Conservation (phyloP, 805 yeast species). For the Metschnikowia baotianmanensis region DNA sequence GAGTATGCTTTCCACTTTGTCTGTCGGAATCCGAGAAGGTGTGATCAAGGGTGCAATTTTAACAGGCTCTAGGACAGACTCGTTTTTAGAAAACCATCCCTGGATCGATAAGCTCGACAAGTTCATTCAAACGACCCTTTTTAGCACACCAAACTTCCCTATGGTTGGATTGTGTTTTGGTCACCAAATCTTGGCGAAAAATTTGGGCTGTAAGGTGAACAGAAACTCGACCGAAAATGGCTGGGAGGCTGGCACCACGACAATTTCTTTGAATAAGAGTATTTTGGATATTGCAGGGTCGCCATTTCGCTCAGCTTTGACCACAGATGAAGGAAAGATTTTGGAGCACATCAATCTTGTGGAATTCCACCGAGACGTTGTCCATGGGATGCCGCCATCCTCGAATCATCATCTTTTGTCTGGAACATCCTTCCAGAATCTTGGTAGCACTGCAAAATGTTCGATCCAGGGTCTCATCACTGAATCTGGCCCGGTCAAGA, state of each 20-base stretch:
- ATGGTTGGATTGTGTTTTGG: constrained; percentile 81
- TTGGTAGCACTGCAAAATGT: constrained; percentile 59
- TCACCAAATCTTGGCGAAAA: constrained; percentile 73
- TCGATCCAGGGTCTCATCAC: constrained; percentile 62
- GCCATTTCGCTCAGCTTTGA: constrained; percentile 28
- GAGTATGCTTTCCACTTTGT: constrained; percentile 19
- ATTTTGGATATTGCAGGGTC: constrained; percentile 26
- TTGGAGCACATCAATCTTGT: constrained; percentile 41
- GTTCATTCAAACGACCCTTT: constrained; percentile 27
- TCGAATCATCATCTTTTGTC: constrained; percentile 17
- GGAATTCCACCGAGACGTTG: constrained; percentile 41
- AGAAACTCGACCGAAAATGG: constrained; percentile 52
- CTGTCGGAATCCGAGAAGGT: constrained; percentile 25
- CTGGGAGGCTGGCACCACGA: constrained; percentile 69
- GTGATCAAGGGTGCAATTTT: constrained; percentile 42
- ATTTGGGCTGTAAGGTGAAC: constrained; percentile 59
- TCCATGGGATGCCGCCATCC: constrained; percentile 38
- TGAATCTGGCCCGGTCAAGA: constrained; percentile 39
- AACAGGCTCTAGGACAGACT: constrained; percentile 52
- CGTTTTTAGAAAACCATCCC: constrained; percentile 36
- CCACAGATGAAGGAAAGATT: constrained; percentile 51
- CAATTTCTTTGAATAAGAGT: constrained; percentile 46
- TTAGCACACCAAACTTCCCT: constrained; percentile 35
- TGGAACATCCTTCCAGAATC: constrained; percentile 28
- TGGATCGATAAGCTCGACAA: constrained; percentile 44